Evolutionary conservation across 23 red algal species (phyloP), one percentile per base, ranked within the genome.

Genomic region (Chondrus crispus): DNA sequence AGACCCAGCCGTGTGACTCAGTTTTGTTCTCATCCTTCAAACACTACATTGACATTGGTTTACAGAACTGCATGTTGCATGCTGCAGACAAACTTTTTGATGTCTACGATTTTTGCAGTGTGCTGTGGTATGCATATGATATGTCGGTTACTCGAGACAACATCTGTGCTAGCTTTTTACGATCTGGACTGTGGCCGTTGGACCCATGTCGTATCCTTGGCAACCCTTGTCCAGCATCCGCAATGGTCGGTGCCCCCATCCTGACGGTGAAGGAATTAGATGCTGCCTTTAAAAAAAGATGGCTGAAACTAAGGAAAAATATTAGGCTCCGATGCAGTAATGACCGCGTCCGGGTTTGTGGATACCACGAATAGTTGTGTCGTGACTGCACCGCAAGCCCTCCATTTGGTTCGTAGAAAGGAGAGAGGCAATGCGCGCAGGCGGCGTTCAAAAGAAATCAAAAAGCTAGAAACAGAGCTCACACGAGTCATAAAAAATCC

Each of bases 1-100:
- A 78, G 38, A 77, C 86, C 2, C 86, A 90, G 86, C 66, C 86
- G 2, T 42, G 62, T 30, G 86, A 74, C 52, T 26, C 46, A 11
- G 84, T 68, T 32, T 24, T 88, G 10, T 88, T 88, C 4, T 46
- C 40, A 2, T 32, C 84, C 10, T 50, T 88, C 32, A 88, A 88
- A 42, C 28, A 5, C 6, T 22, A 22, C 5, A 33, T 64, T 19
- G 58, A 64, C 36, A 32, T 33, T 33, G 14, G 26, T 64, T 64
- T 64, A 33, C 58, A 18, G 26, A 64, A 64, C 16, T 64, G 58
- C 58, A 33, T 64, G 5, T 64, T 64, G 58, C 26, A 22, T 5
- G 5, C 7, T 19, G 26, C 14, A 64, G 58, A 5, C 36, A 64
- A 64, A 33, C 26, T 64, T 64, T 64, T 64, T 5, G 58, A 64